Evolutionary conservation across 164 flowering plant species (phyloP), one percentile per base, ranked within the genome.

Genomic region (Nymphaea thermarum): DNA sequence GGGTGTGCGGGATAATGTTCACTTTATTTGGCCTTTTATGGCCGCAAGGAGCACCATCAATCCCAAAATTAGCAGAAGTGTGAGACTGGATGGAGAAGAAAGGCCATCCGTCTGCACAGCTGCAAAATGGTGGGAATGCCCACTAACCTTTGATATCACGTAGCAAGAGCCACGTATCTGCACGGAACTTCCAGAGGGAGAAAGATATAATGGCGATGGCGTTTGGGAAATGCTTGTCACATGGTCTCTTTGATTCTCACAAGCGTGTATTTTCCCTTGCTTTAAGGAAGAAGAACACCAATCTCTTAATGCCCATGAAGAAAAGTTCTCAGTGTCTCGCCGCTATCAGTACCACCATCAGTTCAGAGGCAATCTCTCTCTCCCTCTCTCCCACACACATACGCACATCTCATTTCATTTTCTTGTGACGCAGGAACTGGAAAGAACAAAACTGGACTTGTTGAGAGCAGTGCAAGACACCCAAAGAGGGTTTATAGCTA

Each of bases 401-500:
- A 10, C 0, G 15, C 11, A 61, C 62, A 15, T 41, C 47, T 42
- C n/a, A 14, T 17, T 3, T 66, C 42, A 6, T 14, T 41, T 44
- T 60, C 62, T 60, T 69, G 72, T 6, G n/a, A 43, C 43, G 6
- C 85, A 74, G 64, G 82, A 64, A 63, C 44, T 84, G 57, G 97
- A 91, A 79, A 79, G 25, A 66, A 78, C 78, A 65, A 93, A 93
- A 71, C 81, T 82, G 36, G 78, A 86, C 57, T 75, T 93, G 62
- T 68, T 93, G 72, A 81, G 71, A 68, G 78, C 83, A 17, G 70
- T 85, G 12, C 94, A 86, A 68, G 97, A 91, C 66, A 91, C 96
- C 2, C 80, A 86, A 69, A 82, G 98, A 11, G 98, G 98, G 18
- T 81, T 87, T 14, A 63, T 74, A 43, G 78, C 93, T 5, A 85